Conservation (phyloP, 208 protist genomes). For the Crithidia acanthocephali region DNA sequence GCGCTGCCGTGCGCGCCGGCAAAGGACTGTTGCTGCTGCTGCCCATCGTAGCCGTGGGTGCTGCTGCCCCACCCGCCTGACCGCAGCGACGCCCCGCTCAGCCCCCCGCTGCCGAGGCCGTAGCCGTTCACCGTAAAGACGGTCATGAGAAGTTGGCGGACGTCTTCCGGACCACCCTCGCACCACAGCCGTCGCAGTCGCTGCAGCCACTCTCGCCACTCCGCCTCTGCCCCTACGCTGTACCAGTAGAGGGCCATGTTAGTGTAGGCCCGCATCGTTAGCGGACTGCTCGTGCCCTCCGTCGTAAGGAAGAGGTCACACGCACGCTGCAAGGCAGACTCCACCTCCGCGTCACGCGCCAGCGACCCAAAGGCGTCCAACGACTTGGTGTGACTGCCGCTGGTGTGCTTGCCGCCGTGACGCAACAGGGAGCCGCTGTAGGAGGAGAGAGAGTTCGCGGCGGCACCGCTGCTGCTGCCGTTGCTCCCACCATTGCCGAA, state of each 20-base stretch:
- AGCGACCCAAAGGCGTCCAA: constrained; percentile 4
- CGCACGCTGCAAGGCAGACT: constrained; percentile 19
- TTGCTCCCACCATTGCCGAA: neutral
- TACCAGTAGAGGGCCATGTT: constrained; percentile 46
- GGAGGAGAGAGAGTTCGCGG: neutral
- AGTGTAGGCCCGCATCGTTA: constrained; percentile 35
- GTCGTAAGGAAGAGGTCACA: constrained; percentile 25
- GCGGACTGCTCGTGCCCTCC: constrained; percentile 21
- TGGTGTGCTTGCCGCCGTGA: neutral
- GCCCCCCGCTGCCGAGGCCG: neutral
- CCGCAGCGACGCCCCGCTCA: neutral
- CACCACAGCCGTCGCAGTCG: constrained; percentile 27
- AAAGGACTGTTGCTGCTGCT: no score
- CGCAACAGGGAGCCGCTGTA: no score
- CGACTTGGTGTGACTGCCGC: neutral
- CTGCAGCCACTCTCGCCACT: constrained; percentile 40
- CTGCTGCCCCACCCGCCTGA: neutral
- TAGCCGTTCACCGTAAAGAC: constrained; percentile 4
- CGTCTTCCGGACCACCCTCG: constrained; percentile 37
- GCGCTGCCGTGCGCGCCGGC: no score
- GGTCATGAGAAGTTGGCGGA: constrained; percentile 26
- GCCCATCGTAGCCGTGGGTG: neutral
- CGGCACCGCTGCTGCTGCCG: neutral
- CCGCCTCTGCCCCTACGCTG: constrained; percentile 26
- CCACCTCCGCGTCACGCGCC: constrained; percentile 13